phyloP scores from a whole-genome alignment of 352 stramenopile genomes.

The Phytophthora brassicae region DNA sequence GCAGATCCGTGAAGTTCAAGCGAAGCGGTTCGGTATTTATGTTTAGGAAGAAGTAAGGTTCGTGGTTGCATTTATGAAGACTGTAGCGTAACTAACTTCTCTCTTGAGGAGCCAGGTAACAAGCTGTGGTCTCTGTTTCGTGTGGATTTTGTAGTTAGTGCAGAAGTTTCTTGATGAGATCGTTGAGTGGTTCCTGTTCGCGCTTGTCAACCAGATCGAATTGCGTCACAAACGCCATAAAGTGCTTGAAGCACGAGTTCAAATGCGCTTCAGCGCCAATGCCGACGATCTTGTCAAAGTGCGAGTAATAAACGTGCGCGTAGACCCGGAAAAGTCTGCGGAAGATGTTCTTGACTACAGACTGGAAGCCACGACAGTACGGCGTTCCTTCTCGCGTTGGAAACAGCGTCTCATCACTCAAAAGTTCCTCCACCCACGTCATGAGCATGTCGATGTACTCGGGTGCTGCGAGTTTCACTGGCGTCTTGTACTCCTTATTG shows the following conservation, averaged over 20 bases:
- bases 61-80: slow-evolving; percentile 20
- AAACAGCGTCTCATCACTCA: slow-evolving; percentile 83
- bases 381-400: slow-evolving; percentile 57
- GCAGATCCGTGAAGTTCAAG: slow-evolving; percentile 11
- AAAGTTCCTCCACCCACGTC: slow-evolving; percentile 89
- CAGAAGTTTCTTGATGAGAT: slow-evolving; percentile 93
- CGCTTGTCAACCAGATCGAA: slow-evolving; percentile 94
- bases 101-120: slow-evolving; percentile 6
- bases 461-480: slow-evolving; percentile 68
- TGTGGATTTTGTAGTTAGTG: slow-evolving; percentile 24
- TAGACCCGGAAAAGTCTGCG: slow-evolving; percentile 96
- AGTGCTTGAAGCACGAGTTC: slow-evolving; percentile 99
- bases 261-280: slow-evolving; percentile 95
- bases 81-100: not conserved
- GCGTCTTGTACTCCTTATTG: slow-evolving; percentile 68
- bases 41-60: slow-evolving; percentile 20
- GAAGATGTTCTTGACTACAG: slow-evolving; percentile 93
- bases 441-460: slow-evolving; percentile 94
- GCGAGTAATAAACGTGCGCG: slow-evolving; percentile 96
- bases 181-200: slow-evolving; percentile 93
- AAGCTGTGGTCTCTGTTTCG: slow-evolving; percentile 3
- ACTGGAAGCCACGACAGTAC: slow-evolving; percentile 86
- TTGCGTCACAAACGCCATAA: slow-evolving; percentile 96
- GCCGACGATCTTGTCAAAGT: slow-evolving; percentile 94
- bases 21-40: slow-evolving; percentile 40